Percentiles rank a stretch among this genome's conserved stretches.
These are phyloP conservation scores for Trichophaea hybrida DNA, from an alignment of 2,329 filamentous ascomycete species.

Conservation along the genomic window DNA sequence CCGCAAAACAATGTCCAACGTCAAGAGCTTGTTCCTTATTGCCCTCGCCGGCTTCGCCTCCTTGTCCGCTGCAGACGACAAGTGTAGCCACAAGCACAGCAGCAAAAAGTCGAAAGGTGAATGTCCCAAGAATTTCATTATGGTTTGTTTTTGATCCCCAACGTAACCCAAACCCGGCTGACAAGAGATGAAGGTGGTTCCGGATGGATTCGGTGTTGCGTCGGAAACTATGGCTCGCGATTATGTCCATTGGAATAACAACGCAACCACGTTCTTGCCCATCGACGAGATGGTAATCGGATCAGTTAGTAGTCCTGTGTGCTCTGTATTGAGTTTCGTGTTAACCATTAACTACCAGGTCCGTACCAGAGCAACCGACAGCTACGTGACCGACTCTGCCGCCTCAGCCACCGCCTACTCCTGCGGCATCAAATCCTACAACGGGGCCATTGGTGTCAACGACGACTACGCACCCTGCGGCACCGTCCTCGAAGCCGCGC, in stretches of 20 bases:
- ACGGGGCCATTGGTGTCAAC: constrained; percentile 31
- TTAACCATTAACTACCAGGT: constrained; percentile 18
- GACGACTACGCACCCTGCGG: constrained; percentile 30
- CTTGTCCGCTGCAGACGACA: background rate
- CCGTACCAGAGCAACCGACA: constrained; percentile 29
- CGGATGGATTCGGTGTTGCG: constrained; percentile 21
- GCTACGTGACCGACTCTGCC: constrained; percentile 34
- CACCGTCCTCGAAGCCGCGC: constrained; percentile 33
- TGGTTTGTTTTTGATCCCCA: constrained; percentile 9
- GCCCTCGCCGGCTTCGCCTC: constrained; percentile 13
- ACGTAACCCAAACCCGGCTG: background rate
- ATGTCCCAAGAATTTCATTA: constrained; percentile 20
- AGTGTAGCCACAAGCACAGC: background rate
- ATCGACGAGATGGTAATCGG: constrained; percentile 28
- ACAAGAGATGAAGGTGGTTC: background rate
- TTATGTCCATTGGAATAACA: constrained; percentile 21
- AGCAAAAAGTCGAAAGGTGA: background rate
- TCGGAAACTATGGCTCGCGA: constrained; percentile 21
- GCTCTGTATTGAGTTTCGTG: no score
- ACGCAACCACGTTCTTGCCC: constrained; percentile 15
- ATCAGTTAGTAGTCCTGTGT: background rate
- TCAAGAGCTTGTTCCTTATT: constrained; percentile 15
- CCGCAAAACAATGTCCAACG: background rate
- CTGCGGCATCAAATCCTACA: constrained; percentile 33
- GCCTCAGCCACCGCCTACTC: constrained; percentile 33